Base-by-base conservation (phyloP, 345 rosid genomes). In the Brassica carinata region DNA sequence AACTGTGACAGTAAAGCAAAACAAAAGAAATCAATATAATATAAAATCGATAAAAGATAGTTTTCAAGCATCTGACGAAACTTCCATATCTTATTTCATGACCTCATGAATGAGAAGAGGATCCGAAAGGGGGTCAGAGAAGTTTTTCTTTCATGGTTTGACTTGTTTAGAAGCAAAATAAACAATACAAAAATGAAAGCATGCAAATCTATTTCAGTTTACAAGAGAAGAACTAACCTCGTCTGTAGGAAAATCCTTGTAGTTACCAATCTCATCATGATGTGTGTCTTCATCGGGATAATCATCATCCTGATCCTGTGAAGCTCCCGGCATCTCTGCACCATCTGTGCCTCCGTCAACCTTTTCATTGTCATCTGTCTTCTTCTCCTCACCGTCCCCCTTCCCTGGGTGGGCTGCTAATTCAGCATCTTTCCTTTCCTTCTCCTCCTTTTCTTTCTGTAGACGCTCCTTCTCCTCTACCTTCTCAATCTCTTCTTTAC, bases 401-500 rank as follows among this genome's bases (percentile, higher is more conserved):
- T 85, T 84, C 73, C 80, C 89, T 55, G 48, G 71, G 26, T 78
- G 78, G 73, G 86, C 85, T 33, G 87, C 88, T 83, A 86, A 85
- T 78, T 88, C 98, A 58, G 96, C 92, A 79, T 90, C 94, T 82
- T 85, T 89, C 73, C 79, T 85, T 76, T 87, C 89, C 72, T 83
- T 89, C 81, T 89, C 94, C 84, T 90, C 94, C 65, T 91, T 89
- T 84, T 92, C 98, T 87, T 86, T 92, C 76, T 86, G 89, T 57
- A 86, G 40, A 29, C 86, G 89, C 71, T 87, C 93, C 84, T 86
- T 90, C 86, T 94, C 94, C 86, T 96, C 98, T 45, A 85, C 87
- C 79, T 87, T 91, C 78, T 96, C 98, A 80, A 96, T 90, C 73
- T 82, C 90, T 85, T 94, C 98, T 83, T 94, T 96, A 64, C 69